phyloP scores from a whole-genome alignment of 805 yeast genomes.

The Schwanniomyces yamadae region DNA sequence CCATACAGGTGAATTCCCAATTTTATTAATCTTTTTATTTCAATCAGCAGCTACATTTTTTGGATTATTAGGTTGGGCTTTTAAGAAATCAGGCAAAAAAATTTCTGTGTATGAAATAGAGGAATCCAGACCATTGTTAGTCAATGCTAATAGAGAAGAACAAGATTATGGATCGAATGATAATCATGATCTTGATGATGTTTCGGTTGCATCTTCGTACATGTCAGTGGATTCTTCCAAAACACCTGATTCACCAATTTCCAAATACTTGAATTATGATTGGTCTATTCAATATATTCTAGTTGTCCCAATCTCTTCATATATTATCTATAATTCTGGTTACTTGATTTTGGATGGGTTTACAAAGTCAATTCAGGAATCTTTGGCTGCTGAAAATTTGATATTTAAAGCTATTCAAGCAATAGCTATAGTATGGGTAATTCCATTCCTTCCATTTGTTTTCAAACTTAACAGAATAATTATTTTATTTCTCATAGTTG shows the following conservation, averaged over 20 bases:
- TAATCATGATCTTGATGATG: constrained; percentile 10
- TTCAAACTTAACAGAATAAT: constrained; percentile 62
- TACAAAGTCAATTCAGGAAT: constrained; percentile 72
- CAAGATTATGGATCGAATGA: constrained; percentile 19
- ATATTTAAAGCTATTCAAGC: constrained; percentile 27
- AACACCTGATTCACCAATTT: constrained; percentile 9
- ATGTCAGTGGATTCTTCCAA: constrained; percentile 17
- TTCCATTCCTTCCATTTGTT: constrained; percentile 65
- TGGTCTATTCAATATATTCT: constrained; percentile 77
- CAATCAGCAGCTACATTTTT: constrained; percentile 47
- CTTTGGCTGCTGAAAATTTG: constrained; percentile 40
- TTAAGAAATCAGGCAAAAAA: constrained; percentile 16
- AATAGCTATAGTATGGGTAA: constrained; percentile 30
- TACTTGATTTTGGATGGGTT: constrained; percentile 61
- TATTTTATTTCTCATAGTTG: constrained; percentile 37
- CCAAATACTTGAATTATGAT: constrained; percentile 60
- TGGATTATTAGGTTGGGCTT: constrained; percentile 52
- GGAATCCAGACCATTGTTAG: constrained; percentile 33
- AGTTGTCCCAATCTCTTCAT: constrained; percentile 63
- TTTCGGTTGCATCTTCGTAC: constrained; percentile 19
- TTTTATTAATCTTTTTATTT: constrained; percentile 46
- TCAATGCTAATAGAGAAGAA: constrained; percentile 10
- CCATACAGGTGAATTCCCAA: constrained; percentile 53
- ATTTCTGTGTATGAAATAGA: constrained; percentile 15
- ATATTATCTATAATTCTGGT: constrained; percentile 54